Base-by-base conservation (phyloP, 129 eudicot genomes). In the Tanacetum coccineum region DNA sequence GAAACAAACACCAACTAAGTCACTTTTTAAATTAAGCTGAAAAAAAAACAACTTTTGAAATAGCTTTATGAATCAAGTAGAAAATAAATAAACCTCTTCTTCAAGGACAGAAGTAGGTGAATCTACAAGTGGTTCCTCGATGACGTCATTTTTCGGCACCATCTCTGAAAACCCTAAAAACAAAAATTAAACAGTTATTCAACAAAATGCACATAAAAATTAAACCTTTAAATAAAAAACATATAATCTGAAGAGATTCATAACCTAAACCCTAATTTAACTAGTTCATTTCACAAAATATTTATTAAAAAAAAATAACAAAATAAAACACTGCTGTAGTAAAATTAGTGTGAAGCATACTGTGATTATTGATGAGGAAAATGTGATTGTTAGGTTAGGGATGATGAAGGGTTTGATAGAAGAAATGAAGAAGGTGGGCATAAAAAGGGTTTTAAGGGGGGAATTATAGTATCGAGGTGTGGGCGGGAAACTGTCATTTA, bases 31-130 rank as follows among this genome's bases (percentile, higher is more conserved):
- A 9, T 45, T 45, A 45, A 45, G 50, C 13, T 13, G 13, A 45
- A 45, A 7, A 2, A n/a, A 1, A 45, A 45, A 6, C 50, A 45
- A 45, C 10, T 13, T 8, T 45, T 8, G 12, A 7, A 7, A 45
- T 11, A 9, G 2, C 13, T 13, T 8, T 55, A 26, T 26, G 39
- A 36, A 18, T 22, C 0, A 48, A 47, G 7, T 18, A 59, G 9
- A 67, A 4, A 48, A 48, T 15, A 54, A 56, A 49, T 5, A 14
- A 13, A 12, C 98, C 90, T 93, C 98, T 11, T 93, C 98, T 78
- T 82, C 86, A 54, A 93, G 98, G 50, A 93, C 98, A 30, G 98
- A 93, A 18, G 92, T 88, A 28, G 98, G 98, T 39, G 98, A 93
- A 56, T 93, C 98, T 6, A 78, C 91, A 1, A 73, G 52, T 4